These are phyloP conservation scores for Diplocarpon rosae DNA, from an alignment of 2,329 filamentous ascomycete species.

Conservation along the genomic window DNA sequence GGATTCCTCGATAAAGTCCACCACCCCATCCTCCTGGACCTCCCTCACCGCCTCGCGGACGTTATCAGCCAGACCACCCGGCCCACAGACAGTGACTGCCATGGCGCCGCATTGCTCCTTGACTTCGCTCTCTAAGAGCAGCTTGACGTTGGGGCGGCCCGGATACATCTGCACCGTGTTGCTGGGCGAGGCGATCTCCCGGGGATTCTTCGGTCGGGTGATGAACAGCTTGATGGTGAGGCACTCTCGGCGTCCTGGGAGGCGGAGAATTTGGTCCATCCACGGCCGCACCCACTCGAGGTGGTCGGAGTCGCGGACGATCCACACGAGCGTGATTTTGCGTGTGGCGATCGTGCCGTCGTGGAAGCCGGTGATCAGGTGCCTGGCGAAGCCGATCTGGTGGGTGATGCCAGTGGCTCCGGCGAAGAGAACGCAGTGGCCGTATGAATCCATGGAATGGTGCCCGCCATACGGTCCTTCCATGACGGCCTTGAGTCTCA, in stretches of 20 bases:
- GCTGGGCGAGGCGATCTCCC: conserved; percentile 64
- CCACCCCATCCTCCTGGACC: conserved; percentile 47
- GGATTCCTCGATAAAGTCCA: conserved; percentile 69
- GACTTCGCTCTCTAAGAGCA: conserved; percentile 73
- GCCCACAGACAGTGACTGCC: conserved; percentile 72
- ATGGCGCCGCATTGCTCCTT: conserved; percentile 77
- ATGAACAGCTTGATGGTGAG: conserved; percentile 84
- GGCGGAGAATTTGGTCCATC: conserved; percentile 62
- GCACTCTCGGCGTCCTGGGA: conserved; percentile 72
- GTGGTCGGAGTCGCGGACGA: conserved; percentile 79
- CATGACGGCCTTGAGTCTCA: conserved; percentile 46
- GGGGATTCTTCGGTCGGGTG: conserved; percentile 71
- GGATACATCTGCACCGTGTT: conserved; percentile 84
- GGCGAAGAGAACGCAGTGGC: conserved; percentile 81
- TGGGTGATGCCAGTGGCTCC: conserved; percentile 93
- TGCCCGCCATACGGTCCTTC: conserved; percentile 85
- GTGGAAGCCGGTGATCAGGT: conserved; percentile 60
- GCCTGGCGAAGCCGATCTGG: conserved; percentile 77
- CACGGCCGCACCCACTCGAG: conserved; percentile 90
- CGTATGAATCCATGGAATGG: conserved; percentile 82
- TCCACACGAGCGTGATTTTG: conserved; percentile 77
- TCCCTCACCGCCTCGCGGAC: conserved; percentile 57
- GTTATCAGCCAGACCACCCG: conserved; percentile 64
- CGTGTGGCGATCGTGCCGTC: conserved; percentile 68
- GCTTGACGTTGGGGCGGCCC: conserved; percentile 72